These are phyloP conservation scores for Globisporangium cystogenes DNA, from an alignment of 352 stramenopile species.

Conservation along the genomic window DNA sequence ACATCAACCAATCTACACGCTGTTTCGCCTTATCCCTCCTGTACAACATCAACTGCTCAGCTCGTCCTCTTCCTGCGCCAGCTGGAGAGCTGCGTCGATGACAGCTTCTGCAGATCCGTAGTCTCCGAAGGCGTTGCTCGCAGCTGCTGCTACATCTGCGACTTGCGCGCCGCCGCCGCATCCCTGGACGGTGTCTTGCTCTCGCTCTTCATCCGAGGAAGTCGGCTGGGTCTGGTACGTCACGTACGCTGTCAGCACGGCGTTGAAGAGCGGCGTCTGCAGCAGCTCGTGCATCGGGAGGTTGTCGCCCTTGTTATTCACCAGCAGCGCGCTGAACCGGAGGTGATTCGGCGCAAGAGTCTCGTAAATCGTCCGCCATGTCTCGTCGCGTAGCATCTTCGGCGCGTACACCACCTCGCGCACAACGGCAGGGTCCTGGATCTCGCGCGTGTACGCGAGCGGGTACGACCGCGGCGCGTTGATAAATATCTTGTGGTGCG, in stretches of 20 bases:
- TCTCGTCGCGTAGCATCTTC: slow-evolving; percentile 71
- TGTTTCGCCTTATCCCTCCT: background rate
- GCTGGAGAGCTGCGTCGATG: slow-evolving; percentile 50
- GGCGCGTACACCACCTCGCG: slow-evolving; percentile 51
- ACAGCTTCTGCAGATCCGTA: slow-evolving; percentile 37
- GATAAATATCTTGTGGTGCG: slow-evolving; percentile 83
- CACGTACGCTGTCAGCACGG: slow-evolving; percentile 60
- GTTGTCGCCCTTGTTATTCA: slow-evolving; percentile 57
- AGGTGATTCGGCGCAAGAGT: slow-evolving; percentile 45
- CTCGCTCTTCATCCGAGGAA: slow-evolving; percentile 6
- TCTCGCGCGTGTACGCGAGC: slow-evolving; percentile 36
- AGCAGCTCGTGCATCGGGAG: slow-evolving; percentile 61
- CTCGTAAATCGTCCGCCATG: slow-evolving; percentile 69
- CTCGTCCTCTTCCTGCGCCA: slow-evolving; percentile 63
- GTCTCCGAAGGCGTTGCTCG: slow-evolving; percentile 17
- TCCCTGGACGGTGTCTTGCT: background rate
- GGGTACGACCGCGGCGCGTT: slow-evolving; percentile 66
- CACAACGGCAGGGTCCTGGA: slow-evolving; percentile 34
- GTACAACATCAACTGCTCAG: slow-evolving; percentile 14
- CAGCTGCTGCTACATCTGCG: slow-evolving; percentile 9
- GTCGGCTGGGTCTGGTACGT: slow-evolving; percentile 28
- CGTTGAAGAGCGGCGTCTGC: slow-evolving; percentile 51
- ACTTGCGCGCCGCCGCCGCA: background rate
- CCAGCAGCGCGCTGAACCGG: slow-evolving; percentile 47
- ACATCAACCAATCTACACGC: background rate